Evolutionary conservation across 768 basidiomycete genomes (phyloP).

Genomic region (Russula brevipes): DNA sequence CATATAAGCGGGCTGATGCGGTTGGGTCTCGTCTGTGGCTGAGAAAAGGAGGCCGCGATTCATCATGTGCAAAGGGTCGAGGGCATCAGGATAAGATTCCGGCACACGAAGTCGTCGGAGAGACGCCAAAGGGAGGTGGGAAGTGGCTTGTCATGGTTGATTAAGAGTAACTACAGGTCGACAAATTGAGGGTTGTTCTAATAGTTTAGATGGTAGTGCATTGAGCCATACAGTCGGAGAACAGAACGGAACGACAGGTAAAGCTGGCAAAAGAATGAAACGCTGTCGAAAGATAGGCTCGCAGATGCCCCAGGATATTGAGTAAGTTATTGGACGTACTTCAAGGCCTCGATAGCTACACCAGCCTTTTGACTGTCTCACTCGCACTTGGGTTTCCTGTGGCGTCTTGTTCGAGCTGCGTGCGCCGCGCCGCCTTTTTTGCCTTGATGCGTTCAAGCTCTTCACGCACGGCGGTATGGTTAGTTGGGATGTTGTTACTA

Average conservation of each 20-base stretch:
- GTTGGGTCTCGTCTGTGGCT: no score
- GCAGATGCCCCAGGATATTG: not conserved
- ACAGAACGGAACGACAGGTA: not conserved
- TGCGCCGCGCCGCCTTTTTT: slow-evolving; percentile 44
- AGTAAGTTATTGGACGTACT: not conserved
- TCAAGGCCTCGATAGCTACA: not conserved
- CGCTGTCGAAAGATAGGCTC: not conserved
- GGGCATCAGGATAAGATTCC: no score
- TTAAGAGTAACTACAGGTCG: not conserved
- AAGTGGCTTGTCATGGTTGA: slow-evolving; percentile 7
- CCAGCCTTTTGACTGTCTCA: slow-evolving; percentile 29
- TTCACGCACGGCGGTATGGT: slow-evolving; percentile 57
- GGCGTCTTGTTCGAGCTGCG: slow-evolving; percentile 42
- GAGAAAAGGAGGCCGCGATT: no score
- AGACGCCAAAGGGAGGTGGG: slow-evolving; percentile 14
- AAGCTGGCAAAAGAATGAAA: not conserved
- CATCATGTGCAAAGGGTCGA: no score
- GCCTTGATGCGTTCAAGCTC: slow-evolving; percentile 70
- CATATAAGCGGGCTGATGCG: no score
- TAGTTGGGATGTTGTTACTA: slow-evolving; percentile 51
- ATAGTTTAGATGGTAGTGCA: not conserved
- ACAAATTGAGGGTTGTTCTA: not conserved
- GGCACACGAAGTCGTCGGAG: no score
- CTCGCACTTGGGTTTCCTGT: slow-evolving; percentile 28
- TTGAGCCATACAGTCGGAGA: not conserved